Percentiles rank a stretch among this genome's conserved stretches.
These are phyloP conservation scores for Trichoderma arundinaceum DNA, from an alignment of 2,329 filamentous ascomycete genomes.

Conservation along the genomic window DNA sequence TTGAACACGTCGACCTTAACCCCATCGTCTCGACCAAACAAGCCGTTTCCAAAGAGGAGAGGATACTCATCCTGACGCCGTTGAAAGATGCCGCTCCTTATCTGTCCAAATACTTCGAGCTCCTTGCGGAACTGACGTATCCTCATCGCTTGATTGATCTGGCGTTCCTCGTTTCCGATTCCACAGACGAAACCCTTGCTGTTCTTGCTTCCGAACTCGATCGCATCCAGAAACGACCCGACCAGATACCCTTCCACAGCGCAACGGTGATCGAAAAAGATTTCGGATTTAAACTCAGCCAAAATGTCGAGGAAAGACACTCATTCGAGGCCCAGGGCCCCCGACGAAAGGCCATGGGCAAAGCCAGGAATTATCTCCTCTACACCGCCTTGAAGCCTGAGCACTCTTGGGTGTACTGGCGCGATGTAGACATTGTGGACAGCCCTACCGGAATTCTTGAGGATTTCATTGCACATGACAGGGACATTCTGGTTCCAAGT, in stretches of 20 bases:
- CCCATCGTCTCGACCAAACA: constrained; percentile 79
- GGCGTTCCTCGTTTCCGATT: constrained; percentile 92
- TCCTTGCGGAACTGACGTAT: constrained; percentile 87
- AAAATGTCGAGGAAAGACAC: constrained; percentile 83
- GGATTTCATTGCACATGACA: constrained; percentile 93
- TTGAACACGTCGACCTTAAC: constrained; percentile 84
- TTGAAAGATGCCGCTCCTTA: constrained; percentile 85
- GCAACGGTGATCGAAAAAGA: constrained; percentile 89
- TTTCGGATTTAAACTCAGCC: constrained; percentile 76
- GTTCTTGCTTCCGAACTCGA: constrained; percentile 84
- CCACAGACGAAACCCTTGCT: constrained; percentile 88
- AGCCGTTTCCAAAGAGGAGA: constrained; percentile 80
- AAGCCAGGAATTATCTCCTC: constrained; percentile 89
- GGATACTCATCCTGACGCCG: constrained; percentile 88
- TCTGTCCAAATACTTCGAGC: constrained; percentile 89
- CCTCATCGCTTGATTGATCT: constrained; percentile 95
- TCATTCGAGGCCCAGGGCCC: constrained; percentile 87
- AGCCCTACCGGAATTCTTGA: constrained; percentile 87
- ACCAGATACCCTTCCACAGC: constrained; percentile 84
- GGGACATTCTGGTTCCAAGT: constrained; percentile 94
- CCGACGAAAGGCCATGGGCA: constrained; percentile 86
- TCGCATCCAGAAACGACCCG: constrained; percentile 80
- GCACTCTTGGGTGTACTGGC: constrained; percentile 98
- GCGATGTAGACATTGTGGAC: constrained; percentile 95
- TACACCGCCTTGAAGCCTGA: constrained; percentile 84